Base-by-base conservation (phyloP, 208 protist genomes). In the Porcisia hertigi region DNA sequence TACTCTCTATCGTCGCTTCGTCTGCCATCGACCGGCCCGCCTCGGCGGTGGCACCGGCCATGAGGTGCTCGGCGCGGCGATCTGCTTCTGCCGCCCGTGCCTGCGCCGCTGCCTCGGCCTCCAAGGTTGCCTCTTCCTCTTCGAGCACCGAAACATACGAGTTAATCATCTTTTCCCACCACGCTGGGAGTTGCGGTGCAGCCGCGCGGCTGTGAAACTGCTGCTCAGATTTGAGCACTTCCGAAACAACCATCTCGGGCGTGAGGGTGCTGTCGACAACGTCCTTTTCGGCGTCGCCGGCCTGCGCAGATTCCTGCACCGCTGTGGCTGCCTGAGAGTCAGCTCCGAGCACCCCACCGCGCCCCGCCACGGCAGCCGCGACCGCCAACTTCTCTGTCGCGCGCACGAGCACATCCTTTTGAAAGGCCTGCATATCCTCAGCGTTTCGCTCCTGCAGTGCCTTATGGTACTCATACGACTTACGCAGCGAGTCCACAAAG, bases 381-480 rank as follows among this genome's bases (percentile, higher is more conserved):
- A 79, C 80, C 23, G 87, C 87, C 6, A 97, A 75, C 65, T 85
- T 82, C 63, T 87, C 71, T 9, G 86, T 83, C 0, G 93, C 93
- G 43, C 73, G 71, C 11, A 77, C 71, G 18, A 94, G 77, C 12
- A 97, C 93, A 34, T 70, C 88, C 49, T 75, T 54, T 74, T 97
- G 88, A 76, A 94, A 95, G 39, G 39, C 39, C 52, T 75, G 82
- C 91, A 96, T 91, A 43, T 91, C 87, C 62, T 79, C 77, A 11
- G 86, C 90, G 71, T 95, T 96, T 45, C 70, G 53, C 77, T 59
- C 62, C 25, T 82, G 87, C 49, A 93, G 85, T 8, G 81, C 62
- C 25, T 83, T 71, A 66, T 97, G 93, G 65, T 88, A 96, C 57
- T 88, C 84, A 73, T 97, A 83, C 34, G 87, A 77, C 23, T 76